phyloP scores from a whole-genome alignment of 163 green algal species.

The Volvox carteri region DNA sequence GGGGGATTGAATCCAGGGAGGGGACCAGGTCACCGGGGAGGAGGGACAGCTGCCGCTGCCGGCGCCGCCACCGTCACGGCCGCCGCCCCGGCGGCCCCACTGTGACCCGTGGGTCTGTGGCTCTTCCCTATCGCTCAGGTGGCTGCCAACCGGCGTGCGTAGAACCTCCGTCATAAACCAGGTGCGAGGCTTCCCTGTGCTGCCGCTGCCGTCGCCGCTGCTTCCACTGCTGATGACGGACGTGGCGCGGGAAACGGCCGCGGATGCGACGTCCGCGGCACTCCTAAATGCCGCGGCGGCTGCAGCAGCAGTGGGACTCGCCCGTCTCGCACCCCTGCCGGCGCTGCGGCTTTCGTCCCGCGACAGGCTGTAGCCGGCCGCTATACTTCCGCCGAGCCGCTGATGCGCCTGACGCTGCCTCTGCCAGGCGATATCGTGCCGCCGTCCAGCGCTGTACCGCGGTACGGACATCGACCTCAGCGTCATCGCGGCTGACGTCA shows the following conservation, averaged over 20 bases:
- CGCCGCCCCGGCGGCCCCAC: background rate
- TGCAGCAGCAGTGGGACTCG: too few relatives aligned
- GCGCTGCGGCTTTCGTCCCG: background rate
- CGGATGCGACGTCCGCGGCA: too few relatives aligned
- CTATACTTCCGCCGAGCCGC: background rate
- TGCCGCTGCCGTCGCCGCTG: background rate
- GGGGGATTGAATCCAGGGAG: background rate
- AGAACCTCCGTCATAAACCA: slow-evolving; percentile 9
- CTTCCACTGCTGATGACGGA: background rate
- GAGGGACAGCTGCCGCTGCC: background rate
- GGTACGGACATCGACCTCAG: background rate
- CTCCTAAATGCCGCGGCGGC: too few relatives aligned
- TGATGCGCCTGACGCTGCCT: background rate
- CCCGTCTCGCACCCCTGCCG: too few relatives aligned
- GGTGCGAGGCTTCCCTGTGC: background rate
- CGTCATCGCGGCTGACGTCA: background rate
- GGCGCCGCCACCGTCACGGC: too few relatives aligned
- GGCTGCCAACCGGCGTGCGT: background rate
- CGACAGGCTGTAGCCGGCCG: background rate
- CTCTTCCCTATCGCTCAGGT: background rate
- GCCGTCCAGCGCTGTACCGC: background rate
- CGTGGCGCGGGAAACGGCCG: background rate
- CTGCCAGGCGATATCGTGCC: background rate
- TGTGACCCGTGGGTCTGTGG: background rate
- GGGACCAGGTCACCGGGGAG: background rate